These are phyloP conservation scores for Hypsizygus marmoreus DNA, from an alignment of 768 basidiomycete genomes.

Conservation along the genomic window DNA sequence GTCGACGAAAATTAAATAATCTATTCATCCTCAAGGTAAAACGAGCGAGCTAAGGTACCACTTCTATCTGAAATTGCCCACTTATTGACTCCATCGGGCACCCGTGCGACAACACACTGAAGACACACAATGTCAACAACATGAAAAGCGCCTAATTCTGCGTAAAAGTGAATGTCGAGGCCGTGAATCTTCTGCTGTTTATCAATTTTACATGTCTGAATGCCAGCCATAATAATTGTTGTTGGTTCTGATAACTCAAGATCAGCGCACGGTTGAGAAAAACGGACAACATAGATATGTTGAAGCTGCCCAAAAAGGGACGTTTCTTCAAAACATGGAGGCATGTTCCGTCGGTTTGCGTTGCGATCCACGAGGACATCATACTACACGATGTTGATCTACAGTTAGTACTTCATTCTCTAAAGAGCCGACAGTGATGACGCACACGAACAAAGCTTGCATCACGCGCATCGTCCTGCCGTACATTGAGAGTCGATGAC, in stretches of 20 bases:
- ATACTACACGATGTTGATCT: constrained; percentile 25
- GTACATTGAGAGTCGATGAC: constrained; percentile 10
- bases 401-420: neutral
- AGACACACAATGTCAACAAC: constrained; percentile 28
- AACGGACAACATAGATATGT: constrained; percentile 25
- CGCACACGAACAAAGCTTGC: constrained; percentile 34
- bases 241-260: constrained; percentile 15
- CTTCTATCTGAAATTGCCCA: constrained; percentile 29
- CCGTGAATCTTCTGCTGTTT: constrained; percentile 5
- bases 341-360: constrained; percentile 8
- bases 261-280: constrained; percentile 5
- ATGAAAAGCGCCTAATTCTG: constrained; percentile 15
- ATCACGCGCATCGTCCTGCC: constrained; percentile 28
- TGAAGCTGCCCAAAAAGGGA: constrained; percentile 35
- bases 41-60: constrained; percentile 5
- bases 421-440: constrained; percentile 8
- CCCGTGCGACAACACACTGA: constrained; percentile 27
- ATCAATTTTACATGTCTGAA: constrained; percentile 17
- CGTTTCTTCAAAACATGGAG: constrained; percentile 1
- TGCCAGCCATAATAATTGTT: constrained; percentile 26
- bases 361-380: constrained; percentile 31
- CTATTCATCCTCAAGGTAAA: no score
- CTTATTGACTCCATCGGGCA: constrained; percentile 10
- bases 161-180: constrained; percentile 23
- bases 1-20: no score